Conservation (phyloP, 441 rosid species). For the Populus hybrid region DNA sequence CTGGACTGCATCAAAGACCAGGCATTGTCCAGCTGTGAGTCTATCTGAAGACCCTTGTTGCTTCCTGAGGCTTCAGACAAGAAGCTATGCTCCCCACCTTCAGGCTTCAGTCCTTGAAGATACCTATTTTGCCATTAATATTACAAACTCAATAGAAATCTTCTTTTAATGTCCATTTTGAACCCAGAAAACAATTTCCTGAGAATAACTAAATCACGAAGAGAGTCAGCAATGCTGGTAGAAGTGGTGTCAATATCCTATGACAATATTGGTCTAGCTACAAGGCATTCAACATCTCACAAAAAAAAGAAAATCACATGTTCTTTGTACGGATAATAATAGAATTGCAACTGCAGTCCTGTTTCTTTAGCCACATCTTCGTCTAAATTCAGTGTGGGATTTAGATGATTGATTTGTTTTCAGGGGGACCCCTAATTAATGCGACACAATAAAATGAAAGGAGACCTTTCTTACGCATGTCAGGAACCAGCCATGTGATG, state of each 20-base stretch:
- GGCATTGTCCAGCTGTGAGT: conserved; percentile 31
- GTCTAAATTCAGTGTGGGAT: neutral
- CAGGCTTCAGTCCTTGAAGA: conserved; percentile 46
- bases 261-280: neutral
- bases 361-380: neutral
- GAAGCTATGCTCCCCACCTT: conserved; percentile 44
- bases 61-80: conserved; percentile 46
- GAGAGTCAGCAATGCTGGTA: neutral
- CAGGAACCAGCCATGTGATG: no score
- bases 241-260: neutral
- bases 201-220: neutral
- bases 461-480: no score
- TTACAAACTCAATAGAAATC: neutral
- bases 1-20: conserved; percentile 51
- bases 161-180: neutral
- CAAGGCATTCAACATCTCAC: neutral
- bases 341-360: conserved; percentile 7
- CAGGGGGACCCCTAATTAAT: neutral
- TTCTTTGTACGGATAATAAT: neutral
- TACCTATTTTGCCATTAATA: conserved; percentile 29
- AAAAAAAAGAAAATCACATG: neutral
- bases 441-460: neutral
- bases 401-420: neutral
- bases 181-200: neutral
- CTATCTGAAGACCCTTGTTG: conserved; percentile 34